A percentile compares a stretch with the other conserved stretches of the same genome.
These are phyloP conservation scores for Mucor piriformis DNA, from an alignment of 371 early-diverging fungal genomes.

Conservation along the genomic window DNA sequence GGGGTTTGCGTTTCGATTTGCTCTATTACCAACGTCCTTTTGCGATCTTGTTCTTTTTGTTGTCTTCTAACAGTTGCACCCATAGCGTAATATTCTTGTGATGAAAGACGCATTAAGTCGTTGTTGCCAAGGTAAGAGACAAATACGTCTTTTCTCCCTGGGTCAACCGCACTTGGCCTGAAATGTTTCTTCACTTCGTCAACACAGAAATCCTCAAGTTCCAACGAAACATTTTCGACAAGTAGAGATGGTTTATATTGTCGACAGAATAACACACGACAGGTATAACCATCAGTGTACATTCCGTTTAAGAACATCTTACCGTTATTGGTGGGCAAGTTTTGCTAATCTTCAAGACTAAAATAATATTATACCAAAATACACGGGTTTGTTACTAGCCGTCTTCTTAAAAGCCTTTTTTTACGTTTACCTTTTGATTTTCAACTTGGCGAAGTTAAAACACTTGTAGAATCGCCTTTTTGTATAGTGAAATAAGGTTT, in stretches of 20 bases:
- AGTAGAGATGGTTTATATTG: background rate
- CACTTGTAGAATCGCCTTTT: too few relatives aligned
- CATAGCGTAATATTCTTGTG: background rate
- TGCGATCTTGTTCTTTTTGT: background rate
- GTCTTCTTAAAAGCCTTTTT: background rate
- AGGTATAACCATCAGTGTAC: slow-evolving; percentile 1
- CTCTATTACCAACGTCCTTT: background rate
- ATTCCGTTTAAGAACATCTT: slow-evolving; percentile 1
- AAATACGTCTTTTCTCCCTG: slow-evolving; percentile 4
- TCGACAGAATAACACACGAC: background rate
- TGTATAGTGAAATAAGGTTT: background rate
- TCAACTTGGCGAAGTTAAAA: background rate
- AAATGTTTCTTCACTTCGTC: slow-evolving; percentile 7
- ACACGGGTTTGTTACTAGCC: too few relatives aligned
- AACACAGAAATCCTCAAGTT: background rate
- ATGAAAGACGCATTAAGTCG: background rate
- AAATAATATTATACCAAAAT: too few relatives aligned
- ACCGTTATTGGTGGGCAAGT: background rate
- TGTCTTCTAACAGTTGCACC: background rate
- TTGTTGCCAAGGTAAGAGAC: background rate
- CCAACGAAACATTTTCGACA: too few relatives aligned
- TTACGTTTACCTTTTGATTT: background rate
- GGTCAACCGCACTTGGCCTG: slow-evolving; percentile 6
- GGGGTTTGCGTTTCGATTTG: too few relatives aligned
- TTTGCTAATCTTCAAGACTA: background rate